phyloP scores from a whole-genome alignment of 1,284 basidiomycete species.

The Apiotrichum gracile region DNA sequence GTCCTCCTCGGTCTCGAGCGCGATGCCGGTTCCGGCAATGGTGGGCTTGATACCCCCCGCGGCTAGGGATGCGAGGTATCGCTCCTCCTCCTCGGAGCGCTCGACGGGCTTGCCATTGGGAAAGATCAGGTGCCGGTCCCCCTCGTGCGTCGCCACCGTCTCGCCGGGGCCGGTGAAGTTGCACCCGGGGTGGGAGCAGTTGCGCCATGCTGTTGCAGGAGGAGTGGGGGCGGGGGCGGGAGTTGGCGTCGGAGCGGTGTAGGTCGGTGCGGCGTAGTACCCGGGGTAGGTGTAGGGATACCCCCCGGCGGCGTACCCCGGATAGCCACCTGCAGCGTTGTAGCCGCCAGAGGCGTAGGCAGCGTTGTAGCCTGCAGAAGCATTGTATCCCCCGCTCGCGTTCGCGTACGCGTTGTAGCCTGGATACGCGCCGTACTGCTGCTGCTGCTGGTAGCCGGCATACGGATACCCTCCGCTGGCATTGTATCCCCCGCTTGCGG shows the following conservation, averaged over 20 bases:
- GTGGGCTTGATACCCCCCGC: conserved; percentile 49
- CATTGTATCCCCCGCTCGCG: not conserved
- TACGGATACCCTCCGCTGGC: no score
- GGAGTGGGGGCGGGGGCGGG: not conserved
- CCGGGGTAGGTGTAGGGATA: not conserved
- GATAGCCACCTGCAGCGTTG: conserved; percentile 1
- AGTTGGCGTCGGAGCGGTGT: not conserved
- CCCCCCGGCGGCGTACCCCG: not conserved
- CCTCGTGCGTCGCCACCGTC: conserved; percentile 74
- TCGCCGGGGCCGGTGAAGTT: conserved; percentile 67
- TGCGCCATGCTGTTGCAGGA: conserved; percentile 37
- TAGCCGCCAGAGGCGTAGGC: not conserved
- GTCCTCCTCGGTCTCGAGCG: conserved; percentile 72
- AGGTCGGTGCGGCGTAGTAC: not conserved
- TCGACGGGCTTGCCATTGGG: conserved; percentile 51
- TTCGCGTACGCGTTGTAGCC: conserved; percentile 1
- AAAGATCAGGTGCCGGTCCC: conserved; percentile 82
- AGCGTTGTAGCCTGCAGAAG: not conserved
- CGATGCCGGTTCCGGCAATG: conserved; percentile 73
- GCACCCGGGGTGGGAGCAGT: conserved; percentile 65
- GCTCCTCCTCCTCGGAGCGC: conserved; percentile 57
- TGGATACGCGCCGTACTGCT: conserved; percentile 6
- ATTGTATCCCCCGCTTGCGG: no score
- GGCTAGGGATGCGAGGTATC: conserved; percentile 59
- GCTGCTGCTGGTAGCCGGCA: no score